phyloP scores from a whole-genome alignment of 1,284 basidiomycete species.

The Athelia sp. region DNA sequence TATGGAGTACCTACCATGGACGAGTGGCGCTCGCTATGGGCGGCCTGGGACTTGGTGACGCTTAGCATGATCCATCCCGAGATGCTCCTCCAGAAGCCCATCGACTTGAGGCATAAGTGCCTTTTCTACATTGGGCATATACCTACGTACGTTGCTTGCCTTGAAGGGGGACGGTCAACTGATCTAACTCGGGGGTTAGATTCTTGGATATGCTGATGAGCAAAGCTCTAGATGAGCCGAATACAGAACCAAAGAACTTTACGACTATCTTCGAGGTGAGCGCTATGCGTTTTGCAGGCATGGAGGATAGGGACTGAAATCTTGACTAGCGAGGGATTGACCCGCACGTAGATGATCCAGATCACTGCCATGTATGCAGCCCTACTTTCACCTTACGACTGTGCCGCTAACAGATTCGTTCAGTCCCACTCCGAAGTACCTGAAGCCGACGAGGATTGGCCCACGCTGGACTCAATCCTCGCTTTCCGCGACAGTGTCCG shows the following conservation, averaged over 20 bases:
- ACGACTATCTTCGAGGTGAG: constrained; percentile 35
- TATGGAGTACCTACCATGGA: constrained; percentile 59
- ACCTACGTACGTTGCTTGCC: constrained; percentile 31
- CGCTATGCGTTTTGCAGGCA: not conserved
- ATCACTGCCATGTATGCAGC: constrained; percentile 72
- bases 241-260: constrained; percentile 50
- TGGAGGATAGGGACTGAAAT: not conserved
- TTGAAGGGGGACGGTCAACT: not conserved
- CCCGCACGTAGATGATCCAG: constrained; percentile 87
- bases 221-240: constrained; percentile 45
- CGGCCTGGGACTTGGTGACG: constrained; percentile 84
- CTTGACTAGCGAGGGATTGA: constrained; percentile 81
- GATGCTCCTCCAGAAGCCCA: constrained; percentile 88
- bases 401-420: not conserved
- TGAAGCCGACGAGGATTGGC: constrained; percentile 83
- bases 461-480: constrained; percentile 68
- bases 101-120: constrained; percentile 87
- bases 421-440: constrained; percentile 86
- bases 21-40: constrained; percentile 83
- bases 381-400: not conserved
- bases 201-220: constrained; percentile 72
- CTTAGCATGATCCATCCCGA: constrained; percentile 79
- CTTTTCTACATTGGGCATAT: constrained; percentile 84
- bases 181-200: constrained; percentile 11
- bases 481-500: constrained; percentile 78